Conservation (phyloP, 148 eudicot species). For the Bassia scoparia region DNA sequence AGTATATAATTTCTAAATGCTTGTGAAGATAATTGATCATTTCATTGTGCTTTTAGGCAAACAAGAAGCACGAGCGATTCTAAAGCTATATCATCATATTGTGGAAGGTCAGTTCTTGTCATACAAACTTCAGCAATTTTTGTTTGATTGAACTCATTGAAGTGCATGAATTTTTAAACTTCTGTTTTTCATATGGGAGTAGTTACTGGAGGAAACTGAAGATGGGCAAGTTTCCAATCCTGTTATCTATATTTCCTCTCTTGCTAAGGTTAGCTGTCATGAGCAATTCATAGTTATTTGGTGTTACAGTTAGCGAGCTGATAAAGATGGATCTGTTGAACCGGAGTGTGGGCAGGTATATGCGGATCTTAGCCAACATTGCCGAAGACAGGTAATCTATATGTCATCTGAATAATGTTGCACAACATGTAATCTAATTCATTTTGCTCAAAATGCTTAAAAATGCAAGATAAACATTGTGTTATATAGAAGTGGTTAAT, state of each 20-base stretch:
- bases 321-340: constrained; percentile 75
- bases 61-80: constrained; percentile 94
- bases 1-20: not conserved
- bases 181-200: constrained; percentile 21
- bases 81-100: constrained; percentile 81
- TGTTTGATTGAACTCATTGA: constrained; percentile 6
- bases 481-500: not conserved
- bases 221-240: constrained; percentile 54
- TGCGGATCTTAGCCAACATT: constrained; percentile 71
- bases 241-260: constrained; percentile 5
- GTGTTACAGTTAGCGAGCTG: constrained; percentile 66
- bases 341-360: constrained; percentile 79
- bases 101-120: constrained; percentile 70
- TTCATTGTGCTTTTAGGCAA: constrained; percentile 44
- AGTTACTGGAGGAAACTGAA: constrained; percentile 95
- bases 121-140: not conserved
- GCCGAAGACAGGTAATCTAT: constrained; percentile 50
- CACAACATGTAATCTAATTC: not conserved
- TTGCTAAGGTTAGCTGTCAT: not conserved
- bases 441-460: not conserved
- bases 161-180: constrained; percentile 1
- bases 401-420: not conserved
- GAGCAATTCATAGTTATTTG: constrained; percentile 2
- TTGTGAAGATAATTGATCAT: not conserved
- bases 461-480: not conserved